A percentile compares a stretch with the other conserved stretches of the same genome.
phyloP scores from a whole-genome alignment of 2,329 filamentous ascomycete genomes.

The Penicillium palitans region DNA sequence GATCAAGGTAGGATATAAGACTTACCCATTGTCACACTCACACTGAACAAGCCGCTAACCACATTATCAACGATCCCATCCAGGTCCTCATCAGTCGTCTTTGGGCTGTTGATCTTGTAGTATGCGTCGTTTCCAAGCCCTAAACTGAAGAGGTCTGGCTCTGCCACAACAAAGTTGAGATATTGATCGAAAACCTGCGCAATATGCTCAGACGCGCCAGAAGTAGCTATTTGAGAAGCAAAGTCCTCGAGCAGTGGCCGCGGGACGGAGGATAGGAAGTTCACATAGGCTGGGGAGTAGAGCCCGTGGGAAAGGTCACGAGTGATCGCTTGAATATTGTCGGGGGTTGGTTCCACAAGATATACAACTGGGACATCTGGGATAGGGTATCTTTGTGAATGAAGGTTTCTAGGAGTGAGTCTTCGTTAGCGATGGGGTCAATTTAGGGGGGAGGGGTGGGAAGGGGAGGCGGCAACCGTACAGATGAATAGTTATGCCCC shows the following conservation, averaged over 20 bases:
- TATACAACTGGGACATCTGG: slow-evolving; percentile 96
- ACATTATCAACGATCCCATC: slow-evolving; percentile 86
- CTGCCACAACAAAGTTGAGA: slow-evolving; percentile 93
- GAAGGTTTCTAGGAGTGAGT: slow-evolving; percentile 66
- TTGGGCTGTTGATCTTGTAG: slow-evolving; percentile 91
- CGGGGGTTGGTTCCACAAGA: slow-evolving; percentile 81
- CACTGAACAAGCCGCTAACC: slow-evolving; percentile 94
- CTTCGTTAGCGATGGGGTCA: slow-evolving; percentile 19
- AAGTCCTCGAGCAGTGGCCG: slow-evolving; percentile 92
- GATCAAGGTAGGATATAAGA: neutral
- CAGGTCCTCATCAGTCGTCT: slow-evolving; percentile 85
- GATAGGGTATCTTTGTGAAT: slow-evolving; percentile 79
- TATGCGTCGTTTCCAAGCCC: slow-evolving; percentile 93
- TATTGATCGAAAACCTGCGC: slow-evolving; percentile 96
- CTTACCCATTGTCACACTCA: slow-evolving; percentile 94
- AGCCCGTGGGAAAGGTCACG: slow-evolving; percentile 81
- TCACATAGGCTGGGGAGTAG: slow-evolving; percentile 92
- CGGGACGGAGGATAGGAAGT: slow-evolving; percentile 92
- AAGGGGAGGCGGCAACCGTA: slow-evolving; percentile 46
- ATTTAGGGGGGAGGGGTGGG: slow-evolving; percentile 5
- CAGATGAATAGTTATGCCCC: slow-evolving; percentile 97
- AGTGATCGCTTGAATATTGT: slow-evolving; percentile 81
- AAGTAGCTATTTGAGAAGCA: slow-evolving; percentile 78
- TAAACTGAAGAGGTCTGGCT: slow-evolving; percentile 92
- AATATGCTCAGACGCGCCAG: slow-evolving; percentile 84